These are phyloP conservation scores for Hypoxylon cercidicola DNA, from an alignment of 495 filamentous ascomycete species.

Conservation along the genomic window DNA sequence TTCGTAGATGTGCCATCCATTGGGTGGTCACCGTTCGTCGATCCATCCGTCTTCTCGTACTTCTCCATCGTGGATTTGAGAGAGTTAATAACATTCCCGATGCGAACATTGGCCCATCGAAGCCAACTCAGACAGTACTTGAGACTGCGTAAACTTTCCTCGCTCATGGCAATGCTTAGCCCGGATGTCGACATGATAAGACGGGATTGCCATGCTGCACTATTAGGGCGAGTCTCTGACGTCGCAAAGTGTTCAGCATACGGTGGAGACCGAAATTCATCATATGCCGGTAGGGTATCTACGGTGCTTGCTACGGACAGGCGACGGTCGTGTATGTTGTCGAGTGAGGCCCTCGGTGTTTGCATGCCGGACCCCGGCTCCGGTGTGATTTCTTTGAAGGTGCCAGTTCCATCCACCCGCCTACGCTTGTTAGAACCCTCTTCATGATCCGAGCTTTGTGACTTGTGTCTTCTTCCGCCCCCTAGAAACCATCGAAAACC, in stretches of 20 bases:
- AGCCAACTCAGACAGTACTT: conserved; percentile 81
- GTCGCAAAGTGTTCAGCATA: conserved; percentile 65
- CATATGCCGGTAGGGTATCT: conserved; percentile 82
- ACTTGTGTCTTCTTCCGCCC: conserved; percentile 54
- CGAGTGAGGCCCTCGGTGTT: conserved; percentile 42
- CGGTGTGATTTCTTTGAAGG: conserved; percentile 43
- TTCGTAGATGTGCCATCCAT: conserved; percentile 37
- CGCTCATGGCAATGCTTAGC: conserved; percentile 85
- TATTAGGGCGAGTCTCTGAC: conserved; percentile 36
- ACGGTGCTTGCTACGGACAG: conserved; percentile 60
- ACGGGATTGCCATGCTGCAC: conserved; percentile 75
- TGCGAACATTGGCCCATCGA: conserved; percentile 77
- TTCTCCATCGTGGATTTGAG: conserved; percentile 78
- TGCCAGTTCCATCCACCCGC: conserved; percentile 60
- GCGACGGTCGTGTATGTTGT: conserved; percentile 50
- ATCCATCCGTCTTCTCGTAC: conserved; percentile 66
- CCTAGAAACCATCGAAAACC: conserved; percentile 80
- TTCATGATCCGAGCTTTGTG: conserved; percentile 54
- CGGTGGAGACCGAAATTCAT: conserved; percentile 75
- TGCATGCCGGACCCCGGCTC: conserved; percentile 45
- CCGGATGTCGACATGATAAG: conserved; percentile 86
- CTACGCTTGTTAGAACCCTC: conserved; percentile 70
- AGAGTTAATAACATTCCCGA: conserved; percentile 73
- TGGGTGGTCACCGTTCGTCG: conserved; percentile 32
- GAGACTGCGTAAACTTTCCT: conserved; percentile 79